Evolutionary conservation across 805 yeast genomes (phyloP).

Genomic region (Lachancea fermentati): DNA sequence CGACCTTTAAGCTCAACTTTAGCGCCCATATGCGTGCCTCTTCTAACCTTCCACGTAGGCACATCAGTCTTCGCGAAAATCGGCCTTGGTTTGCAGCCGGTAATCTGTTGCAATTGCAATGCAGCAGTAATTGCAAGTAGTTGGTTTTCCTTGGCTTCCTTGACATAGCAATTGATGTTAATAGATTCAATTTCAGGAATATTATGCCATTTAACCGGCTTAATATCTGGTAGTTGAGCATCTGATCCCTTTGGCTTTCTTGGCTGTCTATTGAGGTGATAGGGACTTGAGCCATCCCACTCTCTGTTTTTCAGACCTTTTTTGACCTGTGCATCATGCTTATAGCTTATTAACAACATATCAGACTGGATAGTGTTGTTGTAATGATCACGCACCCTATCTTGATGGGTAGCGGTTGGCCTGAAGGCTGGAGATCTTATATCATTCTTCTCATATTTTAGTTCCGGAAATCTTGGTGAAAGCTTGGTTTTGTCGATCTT

Average conservation of each 20-base stretch:
- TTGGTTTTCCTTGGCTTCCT: slow-evolving; percentile 61
- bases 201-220: slow-evolving; percentile 59
- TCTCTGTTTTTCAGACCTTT: slow-evolving; percentile 68
- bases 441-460: slow-evolving; percentile 64
- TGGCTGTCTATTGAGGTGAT: slow-evolving; percentile 75
- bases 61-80: slow-evolving; percentile 74
- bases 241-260: slow-evolving; percentile 71
- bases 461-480: slow-evolving; percentile 67
- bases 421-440: slow-evolving; percentile 71
- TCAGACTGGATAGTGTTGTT: slow-evolving; percentile 70
- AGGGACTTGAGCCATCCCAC: slow-evolving; percentile 88
- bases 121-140: slow-evolving; percentile 72
- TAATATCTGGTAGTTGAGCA: slow-evolving; percentile 68
- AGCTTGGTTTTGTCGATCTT: slow-evolving; percentile 67
- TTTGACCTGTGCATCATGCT: slow-evolving; percentile 50
- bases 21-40: slow-evolving; percentile 89
- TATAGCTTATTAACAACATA: slow-evolving; percentile 67
- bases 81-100: slow-evolving; percentile 79
- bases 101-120: slow-evolving; percentile 83
- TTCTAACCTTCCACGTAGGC: slow-evolving; percentile 79
- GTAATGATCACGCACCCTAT: slow-evolving; percentile 74
- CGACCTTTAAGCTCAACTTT: slow-evolving; percentile 71
- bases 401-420: slow-evolving; percentile 73
- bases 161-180: slow-evolving; percentile 69
- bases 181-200: slow-evolving; percentile 69